Percentiles rank a stretch among this genome's conserved stretches.
phyloP scores from a whole-genome alignment of 345 rosid genomes.

The Eucalyptus grandis region DNA sequence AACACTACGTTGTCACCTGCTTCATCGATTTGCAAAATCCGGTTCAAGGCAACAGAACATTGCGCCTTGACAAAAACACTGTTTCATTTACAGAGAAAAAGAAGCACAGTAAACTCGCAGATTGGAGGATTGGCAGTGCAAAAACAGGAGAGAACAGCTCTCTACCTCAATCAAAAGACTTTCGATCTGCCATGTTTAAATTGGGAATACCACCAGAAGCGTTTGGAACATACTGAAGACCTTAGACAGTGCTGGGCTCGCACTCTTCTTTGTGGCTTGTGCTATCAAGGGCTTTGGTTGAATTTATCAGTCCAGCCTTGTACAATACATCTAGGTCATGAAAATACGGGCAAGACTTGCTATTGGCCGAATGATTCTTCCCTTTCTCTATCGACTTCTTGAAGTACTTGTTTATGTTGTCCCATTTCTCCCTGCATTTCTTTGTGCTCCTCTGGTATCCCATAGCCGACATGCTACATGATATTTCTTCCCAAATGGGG shows the following conservation, averaged over 20 bases:
- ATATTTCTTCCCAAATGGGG: conserved; percentile 60
- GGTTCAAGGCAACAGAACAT: background rate
- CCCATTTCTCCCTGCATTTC: conserved; percentile 88
- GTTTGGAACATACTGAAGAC: background rate
- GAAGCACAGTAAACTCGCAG: background rate
- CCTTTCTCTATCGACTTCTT: conserved; percentile 28
- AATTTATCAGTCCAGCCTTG: conserved; percentile 15
- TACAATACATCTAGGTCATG: conserved; percentile 31
- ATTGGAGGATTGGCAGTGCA: background rate
- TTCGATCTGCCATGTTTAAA: background rate
- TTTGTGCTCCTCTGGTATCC: conserved; percentile 50
- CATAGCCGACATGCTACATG: conserved; percentile 36
- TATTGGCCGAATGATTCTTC: conserved; percentile 27
- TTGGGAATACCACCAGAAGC: background rate
- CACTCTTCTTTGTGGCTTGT: background rate
- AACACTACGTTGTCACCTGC: background rate
- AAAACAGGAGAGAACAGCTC: background rate
- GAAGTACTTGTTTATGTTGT: conserved; percentile 70
- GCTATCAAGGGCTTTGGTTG: background rate
- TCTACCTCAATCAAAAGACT: background rate
- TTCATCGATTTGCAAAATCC: background rate
- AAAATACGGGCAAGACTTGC: conserved; percentile 37
- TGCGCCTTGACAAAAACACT: background rate
- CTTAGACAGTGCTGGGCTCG: background rate
- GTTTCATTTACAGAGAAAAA: background rate